Percentiles rank a stretch among this genome's conserved stretches.
phyloP scores from a whole-genome alignment of 306 rosid species.

The Cicer cuneatum region DNA sequence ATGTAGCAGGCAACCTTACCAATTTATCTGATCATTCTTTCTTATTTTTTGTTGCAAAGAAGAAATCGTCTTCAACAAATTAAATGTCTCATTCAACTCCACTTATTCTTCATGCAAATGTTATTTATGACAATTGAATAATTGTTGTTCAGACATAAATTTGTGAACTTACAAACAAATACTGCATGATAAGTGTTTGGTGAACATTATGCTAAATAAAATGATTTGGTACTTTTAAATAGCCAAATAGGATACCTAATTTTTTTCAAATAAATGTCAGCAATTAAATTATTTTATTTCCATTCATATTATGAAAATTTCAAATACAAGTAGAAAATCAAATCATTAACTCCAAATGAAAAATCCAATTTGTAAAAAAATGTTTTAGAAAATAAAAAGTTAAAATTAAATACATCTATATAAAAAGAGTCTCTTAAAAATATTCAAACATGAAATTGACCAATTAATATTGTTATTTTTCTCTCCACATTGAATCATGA shows the following conservation, averaged over 20 bases:
- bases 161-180: too few relatives aligned
- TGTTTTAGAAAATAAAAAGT: too few relatives aligned
- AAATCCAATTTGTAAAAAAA: too few relatives aligned
- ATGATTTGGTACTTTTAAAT: background rate
- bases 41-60: background rate
- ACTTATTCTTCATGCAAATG: background rate
- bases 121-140: background rate
- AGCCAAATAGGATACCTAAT: too few relatives aligned
- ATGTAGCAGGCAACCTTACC: conserved; percentile 3
- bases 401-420: too few relatives aligned
- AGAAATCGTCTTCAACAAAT: background rate
- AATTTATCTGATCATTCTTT: background rate
- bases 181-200: background rate
- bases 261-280: too few relatives aligned
- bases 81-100: background rate
- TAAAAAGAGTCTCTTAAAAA: too few relatives aligned
- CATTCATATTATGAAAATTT: conserved; percentile 1
- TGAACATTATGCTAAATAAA: background rate
- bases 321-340: background rate
- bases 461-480: background rate
- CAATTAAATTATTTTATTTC: background rate
- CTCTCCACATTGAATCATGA: conserved; percentile 13
- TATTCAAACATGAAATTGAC: too few relatives aligned
- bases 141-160: background rate
- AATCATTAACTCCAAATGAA: background rate